A percentile compares a stretch with the other conserved stretches of the same genome.
These are phyloP conservation scores for Punctularia strigosozonata DNA, from an alignment of 768 basidiomycete species.

Conservation along the genomic window DNA sequence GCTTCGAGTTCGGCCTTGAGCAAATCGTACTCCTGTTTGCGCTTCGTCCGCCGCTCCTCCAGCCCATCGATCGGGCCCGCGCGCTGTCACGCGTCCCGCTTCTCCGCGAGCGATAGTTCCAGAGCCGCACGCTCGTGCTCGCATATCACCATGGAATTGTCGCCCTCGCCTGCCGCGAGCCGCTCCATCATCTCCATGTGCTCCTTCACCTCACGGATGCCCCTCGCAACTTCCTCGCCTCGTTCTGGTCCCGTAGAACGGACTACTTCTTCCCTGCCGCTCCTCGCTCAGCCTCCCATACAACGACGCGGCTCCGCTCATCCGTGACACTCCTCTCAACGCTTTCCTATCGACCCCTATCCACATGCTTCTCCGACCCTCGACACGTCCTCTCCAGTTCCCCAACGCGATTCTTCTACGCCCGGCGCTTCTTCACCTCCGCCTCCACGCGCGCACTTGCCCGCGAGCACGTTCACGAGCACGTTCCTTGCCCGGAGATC, in stretches of 20 bases:
- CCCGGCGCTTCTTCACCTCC: constrained; percentile 51
- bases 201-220: constrained; percentile 42
- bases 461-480: constrained; percentile 46
- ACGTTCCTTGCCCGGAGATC: constrained; percentile 68
- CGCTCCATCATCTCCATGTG: constrained; percentile 48
- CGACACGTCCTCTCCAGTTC: constrained; percentile 62
- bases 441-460: constrained; percentile 45
- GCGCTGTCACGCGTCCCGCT: constrained; percentile 29
- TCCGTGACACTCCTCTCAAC: constrained; percentile 78
- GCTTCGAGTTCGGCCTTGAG: constrained; percentile 57
- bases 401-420: constrained; percentile 57
- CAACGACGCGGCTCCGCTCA: constrained; percentile 65
- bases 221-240: constrained; percentile 37
- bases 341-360: constrained; percentile 70
- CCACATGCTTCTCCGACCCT: constrained; percentile 76
- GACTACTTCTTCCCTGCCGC: constrained; percentile 34
- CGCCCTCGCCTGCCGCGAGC: constrained; percentile 17
- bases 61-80: constrained; percentile 13
- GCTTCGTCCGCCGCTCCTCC: constrained; percentile 24
- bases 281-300: constrained; percentile 45
- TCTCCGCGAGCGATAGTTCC: constrained; percentile 32
- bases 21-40: constrained; percentile 20
- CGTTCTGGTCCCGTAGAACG: constrained; percentile 33
- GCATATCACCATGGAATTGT: constrained; percentile 15
- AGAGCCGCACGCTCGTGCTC: constrained; percentile 39